Evolutionary conservation across 768 basidiomycete genomes (phyloP).

Genomic region (Tylopilus subfusipes): DNA sequence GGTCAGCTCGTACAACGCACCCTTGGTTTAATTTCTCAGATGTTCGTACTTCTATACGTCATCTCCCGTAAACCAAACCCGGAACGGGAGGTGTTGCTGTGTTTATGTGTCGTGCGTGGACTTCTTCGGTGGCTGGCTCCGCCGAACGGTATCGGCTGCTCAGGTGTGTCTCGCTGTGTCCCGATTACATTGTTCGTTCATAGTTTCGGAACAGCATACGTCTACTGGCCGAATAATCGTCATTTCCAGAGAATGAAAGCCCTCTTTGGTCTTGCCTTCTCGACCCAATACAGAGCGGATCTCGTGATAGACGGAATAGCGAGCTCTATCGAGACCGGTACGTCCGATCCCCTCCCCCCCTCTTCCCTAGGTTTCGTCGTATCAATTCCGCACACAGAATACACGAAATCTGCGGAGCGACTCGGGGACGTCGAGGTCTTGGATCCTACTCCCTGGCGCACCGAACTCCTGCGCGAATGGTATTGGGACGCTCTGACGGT

Average conservation of each 20-base stretch:
- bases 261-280: constrained; percentile 40
- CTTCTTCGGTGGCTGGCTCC: constrained; percentile 34
- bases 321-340: constrained; percentile 32
- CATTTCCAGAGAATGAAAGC: constrained; percentile 38
- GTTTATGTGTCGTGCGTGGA: constrained; percentile 29
- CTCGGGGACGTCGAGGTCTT: constrained; percentile 32
- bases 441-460: constrained; percentile 24
- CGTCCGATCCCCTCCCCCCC: background rate
- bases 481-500: constrained; percentile 35
- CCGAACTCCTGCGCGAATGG: constrained; percentile 26
- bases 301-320: constrained; percentile 38
- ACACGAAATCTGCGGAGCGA: constrained; percentile 25
- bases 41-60: constrained; percentile 15
- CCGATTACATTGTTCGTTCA: background rate
- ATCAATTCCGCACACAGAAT: constrained; percentile 32
- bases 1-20: constrained; percentile 20
- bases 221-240: constrained; percentile 37
- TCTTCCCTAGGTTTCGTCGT: background rate
- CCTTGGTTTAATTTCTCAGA: constrained; percentile 28
- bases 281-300: constrained; percentile 31
- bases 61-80: constrained; percentile 20
- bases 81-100: constrained; percentile 27
- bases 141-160: constrained; percentile 33
- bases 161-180: constrained; percentile 26
- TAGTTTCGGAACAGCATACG: constrained; percentile 30